Conservation (phyloP, 768 basidiomycete genomes). For the Calocybe indica region DNA sequence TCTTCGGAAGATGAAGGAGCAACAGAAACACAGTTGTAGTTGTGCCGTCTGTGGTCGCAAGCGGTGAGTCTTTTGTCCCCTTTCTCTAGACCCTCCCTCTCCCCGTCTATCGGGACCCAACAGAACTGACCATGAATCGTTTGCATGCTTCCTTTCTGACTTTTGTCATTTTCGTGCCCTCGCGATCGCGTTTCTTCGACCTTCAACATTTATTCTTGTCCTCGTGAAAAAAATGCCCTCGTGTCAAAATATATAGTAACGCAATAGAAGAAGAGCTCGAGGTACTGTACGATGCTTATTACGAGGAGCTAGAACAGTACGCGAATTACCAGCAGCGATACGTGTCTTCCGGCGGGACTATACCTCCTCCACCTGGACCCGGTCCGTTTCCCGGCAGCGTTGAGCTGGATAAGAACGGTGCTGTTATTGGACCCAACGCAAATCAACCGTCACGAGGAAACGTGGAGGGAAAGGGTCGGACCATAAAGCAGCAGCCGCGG, state of each 20-base stretch:
- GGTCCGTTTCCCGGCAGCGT: slow-evolving; percentile 98
- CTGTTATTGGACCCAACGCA: slow-evolving; percentile 38
- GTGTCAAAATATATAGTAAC: slow-evolving; percentile 44
- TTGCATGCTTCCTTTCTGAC: slow-evolving; percentile 15
- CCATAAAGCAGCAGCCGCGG: too few relatives aligned
- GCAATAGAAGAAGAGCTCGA: slow-evolving; percentile 99
- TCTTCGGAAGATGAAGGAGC: slow-evolving; percentile 98
- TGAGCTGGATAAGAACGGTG: slow-evolving; percentile 90
- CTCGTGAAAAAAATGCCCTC: slow-evolving; percentile 11
- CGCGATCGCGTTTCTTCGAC: too few relatives aligned
- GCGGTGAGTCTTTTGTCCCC: slow-evolving; percentile 57
- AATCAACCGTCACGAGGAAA: slow-evolving; percentile 4
- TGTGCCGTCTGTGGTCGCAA: slow-evolving; percentile 97
- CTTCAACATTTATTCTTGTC: slow-evolving; percentile 2
- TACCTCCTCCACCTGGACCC: slow-evolving; percentile 91
- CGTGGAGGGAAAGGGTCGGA: slow-evolving; percentile 11
- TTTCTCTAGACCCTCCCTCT: slow-evolving; percentile 15
- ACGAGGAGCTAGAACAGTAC: slow-evolving; percentile 99
- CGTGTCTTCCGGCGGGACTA: slow-evolving; percentile 82
- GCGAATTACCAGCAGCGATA: slow-evolving; percentile 97
- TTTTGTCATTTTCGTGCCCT: slow-evolving; percentile 2
- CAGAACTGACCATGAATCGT: slow-evolving; percentile 1
- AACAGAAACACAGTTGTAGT: slow-evolving; percentile 93
- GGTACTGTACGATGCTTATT: slow-evolving; percentile 99
- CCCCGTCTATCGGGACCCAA: slow-evolving; percentile 6